Evolutionary conservation across 306 rosid species (phyloP).

Genomic region (Cicer arietinum): DNA sequence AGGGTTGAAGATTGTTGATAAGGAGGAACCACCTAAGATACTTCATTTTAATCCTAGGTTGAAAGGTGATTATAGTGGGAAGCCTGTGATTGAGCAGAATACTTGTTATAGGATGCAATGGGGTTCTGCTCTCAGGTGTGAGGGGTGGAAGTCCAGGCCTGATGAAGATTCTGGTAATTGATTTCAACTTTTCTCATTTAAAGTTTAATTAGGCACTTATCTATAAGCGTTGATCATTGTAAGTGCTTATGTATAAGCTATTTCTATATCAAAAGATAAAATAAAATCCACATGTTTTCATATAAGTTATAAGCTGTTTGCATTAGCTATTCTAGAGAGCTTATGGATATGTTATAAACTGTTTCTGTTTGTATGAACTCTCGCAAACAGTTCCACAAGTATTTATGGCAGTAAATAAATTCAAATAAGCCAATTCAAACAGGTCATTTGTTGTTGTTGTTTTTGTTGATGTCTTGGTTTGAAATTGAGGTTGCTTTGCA

Average conservation of each 20-base stretch:
- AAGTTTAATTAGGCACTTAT: neutral
- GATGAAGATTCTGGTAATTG: slow-evolving; percentile 83
- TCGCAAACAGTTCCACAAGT: neutral
- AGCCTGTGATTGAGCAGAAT: slow-evolving; percentile 86
- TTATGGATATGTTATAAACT: neutral
- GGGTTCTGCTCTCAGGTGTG: slow-evolving; percentile 87
- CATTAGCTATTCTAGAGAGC: neutral
- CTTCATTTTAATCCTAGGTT: slow-evolving; percentile 94
- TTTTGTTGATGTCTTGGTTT: neutral
- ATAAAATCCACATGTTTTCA: neutral
- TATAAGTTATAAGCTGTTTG: neutral
- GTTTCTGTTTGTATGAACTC: neutral
- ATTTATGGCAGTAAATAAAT: no score
- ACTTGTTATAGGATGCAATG: slow-evolving; percentile 96
- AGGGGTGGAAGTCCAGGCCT: slow-evolving; percentile 85
- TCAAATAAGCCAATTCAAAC: no score
- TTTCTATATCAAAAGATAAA: neutral
- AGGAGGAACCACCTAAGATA: slow-evolving; percentile 91
- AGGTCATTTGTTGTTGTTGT: no score
- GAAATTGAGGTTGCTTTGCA: neutral
- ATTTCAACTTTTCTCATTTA: neutral
- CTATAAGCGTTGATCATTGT: neutral
- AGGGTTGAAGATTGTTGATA: slow-evolving; percentile 84
- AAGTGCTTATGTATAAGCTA: neutral
- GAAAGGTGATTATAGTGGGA: slow-evolving; percentile 94